Evolutionary conservation across 768 basidiomycete species (phyloP).

Genomic region (Leccinum pellstonianum): DNA sequence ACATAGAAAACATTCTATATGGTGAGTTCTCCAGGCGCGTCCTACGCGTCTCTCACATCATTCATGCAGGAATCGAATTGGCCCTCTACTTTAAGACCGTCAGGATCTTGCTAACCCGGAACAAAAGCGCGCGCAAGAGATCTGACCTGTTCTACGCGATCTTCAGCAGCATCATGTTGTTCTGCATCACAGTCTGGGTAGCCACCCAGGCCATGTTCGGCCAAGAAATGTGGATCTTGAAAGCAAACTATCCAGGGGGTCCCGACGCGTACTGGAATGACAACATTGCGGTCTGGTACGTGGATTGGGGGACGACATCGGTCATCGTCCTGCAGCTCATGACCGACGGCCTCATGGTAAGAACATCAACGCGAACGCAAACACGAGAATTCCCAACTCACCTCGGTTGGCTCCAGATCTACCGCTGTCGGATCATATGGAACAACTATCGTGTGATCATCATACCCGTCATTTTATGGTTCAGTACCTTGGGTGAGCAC

Average conservation of each 20-base stretch:
- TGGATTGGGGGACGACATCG: constrained; percentile 25
- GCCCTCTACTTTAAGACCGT: constrained; percentile 28
- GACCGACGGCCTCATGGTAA: constrained; percentile 33
- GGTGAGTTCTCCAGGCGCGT: constrained; percentile 12
- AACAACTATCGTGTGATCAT: constrained; percentile 9
- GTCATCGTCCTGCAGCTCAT: constrained; percentile 34
- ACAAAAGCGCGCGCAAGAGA: constrained; percentile 2
- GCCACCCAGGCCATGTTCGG: constrained; percentile 22
- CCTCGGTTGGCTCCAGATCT: constrained; percentile 31
- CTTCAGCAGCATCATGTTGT: constrained; percentile 28
- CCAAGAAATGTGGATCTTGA: constrained; percentile 37
- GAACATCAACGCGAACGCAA: not conserved
- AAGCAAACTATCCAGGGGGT: constrained; percentile 36
- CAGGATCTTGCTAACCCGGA: constrained; percentile 3
- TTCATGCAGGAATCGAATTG: constrained; percentile 21
- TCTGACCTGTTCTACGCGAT: constrained; percentile 20
- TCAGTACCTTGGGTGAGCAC: constrained; percentile 21
- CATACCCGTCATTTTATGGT: constrained; percentile 24
- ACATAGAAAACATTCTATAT: constrained; percentile 22
- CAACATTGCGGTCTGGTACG: constrained; percentile 28
- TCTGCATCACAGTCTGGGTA: constrained; percentile 33
- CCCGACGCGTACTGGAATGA: constrained; percentile 30
- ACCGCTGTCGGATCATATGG: constrained; percentile 41
- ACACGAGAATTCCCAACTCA: not conserved
- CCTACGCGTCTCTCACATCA: not conserved